These are phyloP conservation scores for Zychaea mexicana DNA, from an alignment of 371 early-diverging fungal species.

Conservation along the genomic window DNA sequence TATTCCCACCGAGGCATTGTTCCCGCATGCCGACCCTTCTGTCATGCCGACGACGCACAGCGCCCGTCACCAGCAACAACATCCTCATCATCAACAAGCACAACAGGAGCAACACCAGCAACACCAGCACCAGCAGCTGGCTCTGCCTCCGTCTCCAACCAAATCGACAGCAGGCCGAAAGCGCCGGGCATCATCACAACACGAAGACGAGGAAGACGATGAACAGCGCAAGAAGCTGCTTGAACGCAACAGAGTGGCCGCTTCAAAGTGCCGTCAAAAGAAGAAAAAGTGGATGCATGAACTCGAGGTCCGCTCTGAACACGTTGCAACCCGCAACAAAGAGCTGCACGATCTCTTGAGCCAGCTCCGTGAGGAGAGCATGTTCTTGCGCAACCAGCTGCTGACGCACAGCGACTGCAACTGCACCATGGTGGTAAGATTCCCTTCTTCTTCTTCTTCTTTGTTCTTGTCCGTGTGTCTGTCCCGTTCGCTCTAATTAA, in stretches of 20 bases:
- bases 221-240: conserved; percentile 46
- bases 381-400: conserved; percentile 64
- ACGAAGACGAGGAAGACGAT: conserved; percentile 9
- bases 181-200: conserved; percentile 1
- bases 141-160: background rate
- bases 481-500: background rate
- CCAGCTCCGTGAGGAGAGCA: conserved; percentile 68
- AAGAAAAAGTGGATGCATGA: conserved; percentile 76
- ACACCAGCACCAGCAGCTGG: background rate
- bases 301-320: conserved; percentile 62
- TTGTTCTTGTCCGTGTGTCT: too few relatives aligned
- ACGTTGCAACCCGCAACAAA: conserved; percentile 55
- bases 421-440: conserved; percentile 35
- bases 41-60: too few relatives aligned
- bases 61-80: too few relatives aligned
- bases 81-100: background rate
- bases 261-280: conserved; percentile 80
- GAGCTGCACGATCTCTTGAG: conserved; percentile 52
- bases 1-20: too few relatives aligned
- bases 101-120: background rate
- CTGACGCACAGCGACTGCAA: conserved; percentile 62
- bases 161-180: conserved; percentile 10
- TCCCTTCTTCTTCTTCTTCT: background rate
- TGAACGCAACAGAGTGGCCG: conserved; percentile 71
- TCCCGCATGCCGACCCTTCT: too few relatives aligned